Evolutionary conservation across 805 yeast species (phyloP).

Genomic region (Metschnikowia peoriensis): DNA sequence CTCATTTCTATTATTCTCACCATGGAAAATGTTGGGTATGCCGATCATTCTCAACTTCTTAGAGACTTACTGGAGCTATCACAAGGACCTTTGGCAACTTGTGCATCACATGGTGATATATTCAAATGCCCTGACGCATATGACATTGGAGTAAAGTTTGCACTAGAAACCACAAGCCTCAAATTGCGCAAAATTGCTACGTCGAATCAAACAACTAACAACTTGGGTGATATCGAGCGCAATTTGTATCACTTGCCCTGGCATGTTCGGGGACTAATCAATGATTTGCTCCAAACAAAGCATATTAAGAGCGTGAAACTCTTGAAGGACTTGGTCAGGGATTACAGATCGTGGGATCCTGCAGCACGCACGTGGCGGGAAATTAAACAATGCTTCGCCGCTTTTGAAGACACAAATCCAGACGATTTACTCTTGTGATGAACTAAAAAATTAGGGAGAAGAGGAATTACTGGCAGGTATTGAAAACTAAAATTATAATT

Average conservation of each 20-base stretch:
- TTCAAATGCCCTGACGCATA: slow-evolving; percentile 26
- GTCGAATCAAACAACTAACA: not conserved
- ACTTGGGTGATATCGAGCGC: slow-evolving; percentile 8
- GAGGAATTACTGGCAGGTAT: not conserved
- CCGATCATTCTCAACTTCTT: slow-evolving; percentile 29
- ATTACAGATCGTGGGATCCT: slow-evolving; percentile 32
- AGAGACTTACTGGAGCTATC: slow-evolving; percentile 30
- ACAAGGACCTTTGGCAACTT: slow-evolving; percentile 19
- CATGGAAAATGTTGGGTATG: slow-evolving; percentile 36
- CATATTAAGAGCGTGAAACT: slow-evolving; percentile 28
- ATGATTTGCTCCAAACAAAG: slow-evolving; percentile 32
- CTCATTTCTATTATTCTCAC: slow-evolving; percentile 29
- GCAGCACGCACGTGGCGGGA: slow-evolving; percentile 31
- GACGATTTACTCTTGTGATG: slow-evolving; percentile 20
- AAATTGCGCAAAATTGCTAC: slow-evolving; percentile 6
- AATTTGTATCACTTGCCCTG: slow-evolving; percentile 36
- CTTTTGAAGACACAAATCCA: slow-evolving; percentile 31
- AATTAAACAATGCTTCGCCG: slow-evolving; percentile 31
- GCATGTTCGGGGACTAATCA: slow-evolving; percentile 36
- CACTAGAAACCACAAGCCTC: slow-evolving; percentile 38
- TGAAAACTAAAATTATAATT: not conserved
- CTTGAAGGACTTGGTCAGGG: slow-evolving; percentile 23
- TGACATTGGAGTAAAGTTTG: slow-evolving; percentile 28
- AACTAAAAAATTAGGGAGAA: not conserved
- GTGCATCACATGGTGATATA: slow-evolving; percentile 26